Evolutionary conservation across 148 eudicot genomes (phyloP).

Genomic region (Rhododendron henanense): DNA sequence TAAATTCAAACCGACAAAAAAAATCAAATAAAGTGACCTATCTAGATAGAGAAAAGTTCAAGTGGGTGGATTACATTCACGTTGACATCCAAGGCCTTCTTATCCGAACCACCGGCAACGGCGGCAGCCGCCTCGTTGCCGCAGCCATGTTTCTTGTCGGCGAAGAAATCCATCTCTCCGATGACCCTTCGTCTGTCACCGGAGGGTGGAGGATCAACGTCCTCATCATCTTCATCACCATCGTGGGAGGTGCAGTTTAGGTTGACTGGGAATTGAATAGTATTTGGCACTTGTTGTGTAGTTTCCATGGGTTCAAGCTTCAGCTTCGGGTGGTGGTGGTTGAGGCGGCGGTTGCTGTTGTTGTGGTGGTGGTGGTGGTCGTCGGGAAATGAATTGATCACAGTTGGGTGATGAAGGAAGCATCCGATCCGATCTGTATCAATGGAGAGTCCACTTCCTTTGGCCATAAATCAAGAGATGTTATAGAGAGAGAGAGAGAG

Average conservation of each 20-base stretch:
- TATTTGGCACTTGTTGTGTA: not conserved
- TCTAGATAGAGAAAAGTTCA: not conserved
- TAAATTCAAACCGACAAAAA: not conserved
- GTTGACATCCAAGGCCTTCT: conserved; percentile 14
- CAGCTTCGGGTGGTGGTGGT: conserved; percentile 10
- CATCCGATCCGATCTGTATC: conserved; percentile 44
- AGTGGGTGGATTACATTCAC: conserved; percentile 30
- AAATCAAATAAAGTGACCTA: not conserved
- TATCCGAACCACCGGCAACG: not conserved
- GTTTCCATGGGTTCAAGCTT: conserved; percentile 20
- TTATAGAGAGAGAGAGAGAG: conserved; percentile 2
- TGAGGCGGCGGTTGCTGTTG: not conserved
- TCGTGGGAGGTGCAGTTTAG: conserved; percentile 20
- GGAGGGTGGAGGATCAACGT: conserved; percentile 6
- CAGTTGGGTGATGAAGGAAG: conserved; percentile 17
- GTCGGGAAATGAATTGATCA: conserved; percentile 14
- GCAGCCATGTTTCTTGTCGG: conserved; percentile 18
- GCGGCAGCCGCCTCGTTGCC: not conserved
- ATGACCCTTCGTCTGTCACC: conserved; percentile 20
- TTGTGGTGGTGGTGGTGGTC: not conserved
- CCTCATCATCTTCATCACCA: not conserved
- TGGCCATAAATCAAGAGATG: conserved; percentile 37
- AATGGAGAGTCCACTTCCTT: conserved; percentile 60
- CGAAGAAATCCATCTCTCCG: conserved; percentile 59
- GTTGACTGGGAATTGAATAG: conserved; percentile 46